Base-by-base conservation (phyloP, 2,329 filamentous ascomycete genomes). In the Pseudogymnoascus sp. region DNA sequence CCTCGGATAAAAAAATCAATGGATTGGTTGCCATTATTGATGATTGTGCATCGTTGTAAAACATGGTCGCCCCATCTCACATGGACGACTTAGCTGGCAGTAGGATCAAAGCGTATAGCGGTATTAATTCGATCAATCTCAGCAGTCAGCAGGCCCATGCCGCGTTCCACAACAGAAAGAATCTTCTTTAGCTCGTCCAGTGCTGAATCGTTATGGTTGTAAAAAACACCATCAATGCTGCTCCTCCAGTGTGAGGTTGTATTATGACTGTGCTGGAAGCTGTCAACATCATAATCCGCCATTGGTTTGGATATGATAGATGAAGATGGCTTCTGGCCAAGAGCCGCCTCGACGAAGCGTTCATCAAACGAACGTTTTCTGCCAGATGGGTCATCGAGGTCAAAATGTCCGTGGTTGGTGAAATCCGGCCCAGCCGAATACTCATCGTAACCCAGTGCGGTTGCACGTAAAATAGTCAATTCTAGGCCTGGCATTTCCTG, bases 371-470 rank as follows among this genome's bases (percentile, higher is more conserved):
- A 67, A 19, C 64, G 62, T 26, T 64, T 56, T 2, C 60, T 57
- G 8, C 60, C 63, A 2, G 62, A 62, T 19, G 67, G 66, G 38
- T 71, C 69, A 23, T 45, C 52, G 26, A 69, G 62, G 57, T 72
- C 70, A 57, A 67, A 71, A 19, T 60, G 30, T 2, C 60, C 61
- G 30, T 35, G 55, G 21, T 35, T 35, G 55, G 37, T n/a, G 12
- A 35, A 34, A 19, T 60, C 45, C 26, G 56, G 48, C 15, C 63
- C 57, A 1, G 65, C 63, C 23, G 66, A 62, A 45, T 66, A 70
- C 55, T 70, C 69, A 63, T 71, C 69, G 57, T 71, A 71, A 59
- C 69, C 68, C n/a, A 72, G 61, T 7, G 65, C 66, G 1, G 68
- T 70, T 8, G 65, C 70, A 57, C 68, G 57, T 5, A 72, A 59